Evolutionary conservation across 768 basidiomycete species (phyloP).

Genomic region (Leccinum subgranulosum): DNA sequence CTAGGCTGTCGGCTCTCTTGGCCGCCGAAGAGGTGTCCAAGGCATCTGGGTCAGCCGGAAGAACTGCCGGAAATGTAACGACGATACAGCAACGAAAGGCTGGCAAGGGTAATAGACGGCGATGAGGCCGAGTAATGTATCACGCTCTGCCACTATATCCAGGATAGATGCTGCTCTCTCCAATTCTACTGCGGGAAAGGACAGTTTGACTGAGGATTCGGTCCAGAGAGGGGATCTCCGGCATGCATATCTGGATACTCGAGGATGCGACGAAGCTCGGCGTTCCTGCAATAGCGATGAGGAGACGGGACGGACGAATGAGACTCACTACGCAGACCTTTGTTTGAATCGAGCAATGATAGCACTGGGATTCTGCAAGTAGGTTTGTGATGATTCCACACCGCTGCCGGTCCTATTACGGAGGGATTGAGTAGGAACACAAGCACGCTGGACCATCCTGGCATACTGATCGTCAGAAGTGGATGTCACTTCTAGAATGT

Average conservation of each 20-base stretch:
- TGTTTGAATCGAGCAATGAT: slow-evolving; percentile 65
- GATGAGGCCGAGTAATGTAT: slow-evolving; percentile 13
- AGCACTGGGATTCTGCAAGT: slow-evolving; percentile 41
- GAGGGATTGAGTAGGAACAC: background rate
- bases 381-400: slow-evolving; percentile 29
- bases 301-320: slow-evolving; percentile 4
- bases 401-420: slow-evolving; percentile 8
- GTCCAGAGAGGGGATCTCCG: slow-evolving; percentile 2
- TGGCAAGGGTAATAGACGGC: slow-evolving; percentile 36
- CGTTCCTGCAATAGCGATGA: slow-evolving; percentile 40
- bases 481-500: slow-evolving; percentile 63
- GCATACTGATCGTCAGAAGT: slow-evolving; percentile 45
- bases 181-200: slow-evolving; percentile 1
- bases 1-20: slow-evolving; percentile 45
- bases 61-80: slow-evolving; percentile 17
- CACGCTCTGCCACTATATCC: background rate
- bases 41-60: slow-evolving; percentile 20
- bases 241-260: slow-evolving; percentile 40
- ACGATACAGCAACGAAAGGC: slow-evolving; percentile 32
- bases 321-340: slow-evolving; percentile 39
- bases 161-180: background rate
- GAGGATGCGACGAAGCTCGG: slow-evolving; percentile 53
- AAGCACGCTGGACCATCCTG: background rate
- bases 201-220: slow-evolving; percentile 11
- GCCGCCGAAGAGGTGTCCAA: slow-evolving; percentile 39